Percentiles rank a stretch among this genome's conserved stretches.
Evolutionary conservation across 768 basidiomycete genomes (phyloP).

Genomic region (Calocera viscosa): DNA sequence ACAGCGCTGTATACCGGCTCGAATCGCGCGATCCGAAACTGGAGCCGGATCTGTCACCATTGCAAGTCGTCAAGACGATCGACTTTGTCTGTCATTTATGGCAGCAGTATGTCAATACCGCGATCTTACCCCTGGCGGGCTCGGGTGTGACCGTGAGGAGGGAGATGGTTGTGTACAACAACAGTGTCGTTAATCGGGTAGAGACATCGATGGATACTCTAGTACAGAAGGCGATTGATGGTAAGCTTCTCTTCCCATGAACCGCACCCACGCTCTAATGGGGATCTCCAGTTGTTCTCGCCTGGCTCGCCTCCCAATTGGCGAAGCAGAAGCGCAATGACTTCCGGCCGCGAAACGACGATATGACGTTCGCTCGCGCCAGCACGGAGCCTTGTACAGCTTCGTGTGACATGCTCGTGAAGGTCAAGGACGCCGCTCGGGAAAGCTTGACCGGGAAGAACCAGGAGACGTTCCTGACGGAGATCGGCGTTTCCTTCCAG

Average conservation of each 20-base stretch:
- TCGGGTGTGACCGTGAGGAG: slow-evolving; percentile 76
- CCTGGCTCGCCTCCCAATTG: slow-evolving; percentile 64
- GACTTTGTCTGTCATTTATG: slow-evolving; percentile 91
- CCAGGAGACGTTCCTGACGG: slow-evolving; percentile 78
- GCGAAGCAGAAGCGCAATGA: slow-evolving; percentile 90
- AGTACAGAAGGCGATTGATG: slow-evolving; percentile 67
- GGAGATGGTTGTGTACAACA: slow-evolving; percentile 88
- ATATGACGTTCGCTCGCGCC: slow-evolving; percentile 82
- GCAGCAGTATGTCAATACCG: slow-evolving; percentile 91
- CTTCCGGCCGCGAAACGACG: slow-evolving; percentile 94
- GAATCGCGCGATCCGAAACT: slow-evolving; percentile 60
- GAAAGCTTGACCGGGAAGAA: slow-evolving; percentile 85
- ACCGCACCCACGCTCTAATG: neutral
- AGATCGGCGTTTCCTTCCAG: slow-evolving; percentile 90
- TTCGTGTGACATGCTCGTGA: slow-evolving; percentile 76
- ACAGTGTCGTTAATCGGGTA: slow-evolving; percentile 68
- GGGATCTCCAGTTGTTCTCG: slow-evolving; percentile 44
- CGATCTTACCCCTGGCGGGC: slow-evolving; percentile 70
- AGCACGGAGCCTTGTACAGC: slow-evolving; percentile 86
- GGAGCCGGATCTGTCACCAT: slow-evolving; percentile 64
- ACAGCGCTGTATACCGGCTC: slow-evolving; percentile 62
- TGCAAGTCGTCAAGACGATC: slow-evolving; percentile 53
- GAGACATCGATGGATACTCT: slow-evolving; percentile 73
- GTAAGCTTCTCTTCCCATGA: slow-evolving; percentile 34
- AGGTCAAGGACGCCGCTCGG: slow-evolving; percentile 61